Conservation (phyloP, 768 basidiomycete genomes). For the Lentinus brumalis region DNA sequence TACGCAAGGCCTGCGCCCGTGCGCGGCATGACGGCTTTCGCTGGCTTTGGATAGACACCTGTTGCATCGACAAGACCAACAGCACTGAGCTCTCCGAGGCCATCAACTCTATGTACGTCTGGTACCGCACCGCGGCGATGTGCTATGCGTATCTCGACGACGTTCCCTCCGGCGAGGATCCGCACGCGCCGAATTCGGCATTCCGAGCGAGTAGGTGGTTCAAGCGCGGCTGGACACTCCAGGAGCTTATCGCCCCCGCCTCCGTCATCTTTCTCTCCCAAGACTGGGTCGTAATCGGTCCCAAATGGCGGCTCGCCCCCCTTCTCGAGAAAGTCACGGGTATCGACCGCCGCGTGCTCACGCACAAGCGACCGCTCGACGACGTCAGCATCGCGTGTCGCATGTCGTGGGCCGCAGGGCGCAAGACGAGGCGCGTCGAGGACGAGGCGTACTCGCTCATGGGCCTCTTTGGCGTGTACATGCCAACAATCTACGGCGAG, state of each 20-base stretch:
- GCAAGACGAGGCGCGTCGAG: constrained; percentile 11
- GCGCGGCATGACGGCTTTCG: constrained; percentile 5
- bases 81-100: constrained; percentile 17
- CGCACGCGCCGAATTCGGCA: not conserved
- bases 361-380: constrained; percentile 4
- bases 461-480: constrained; percentile 15
- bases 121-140: constrained; percentile 7
- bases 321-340: constrained; percentile 12
- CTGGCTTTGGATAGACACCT: constrained; percentile 16
- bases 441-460: constrained; percentile 21
- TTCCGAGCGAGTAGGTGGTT: constrained; percentile 12
- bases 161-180: constrained; percentile 6
- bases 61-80: constrained; percentile 17
- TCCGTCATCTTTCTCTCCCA: constrained; percentile 14
- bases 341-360: constrained; percentile 10
- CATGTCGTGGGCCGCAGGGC: constrained; percentile 17
- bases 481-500: constrained; percentile 16
- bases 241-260: constrained; percentile 15
- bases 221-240: constrained; percentile 13
- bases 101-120: constrained; percentile 15
- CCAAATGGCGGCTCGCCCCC: constrained; percentile 5
- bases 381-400: constrained; percentile 12
- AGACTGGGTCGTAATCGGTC: constrained; percentile 6
- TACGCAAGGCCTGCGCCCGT: constrained; percentile 3
- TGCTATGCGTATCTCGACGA: constrained; percentile 18